Percentiles rank a stretch among this genome's conserved stretches.
These are phyloP conservation scores for Akanthomyces lecanii DNA, from an alignment of 2,329 filamentous ascomycete genomes.

Conservation along the genomic window DNA sequence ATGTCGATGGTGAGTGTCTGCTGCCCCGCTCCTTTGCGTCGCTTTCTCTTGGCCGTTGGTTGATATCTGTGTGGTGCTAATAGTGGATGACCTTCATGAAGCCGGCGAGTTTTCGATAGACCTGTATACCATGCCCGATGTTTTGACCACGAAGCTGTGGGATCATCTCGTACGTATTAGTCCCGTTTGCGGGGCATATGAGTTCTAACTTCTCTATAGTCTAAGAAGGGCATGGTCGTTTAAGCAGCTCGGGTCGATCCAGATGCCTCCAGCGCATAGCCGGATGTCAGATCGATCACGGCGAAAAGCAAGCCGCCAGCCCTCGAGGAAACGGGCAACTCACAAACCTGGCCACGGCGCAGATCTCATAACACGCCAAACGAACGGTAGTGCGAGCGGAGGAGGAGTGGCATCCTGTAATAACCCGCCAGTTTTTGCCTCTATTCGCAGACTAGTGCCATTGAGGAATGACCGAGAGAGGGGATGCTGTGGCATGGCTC, in stretches of 20 bases:
- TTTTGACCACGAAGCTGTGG: conserved; percentile 89
- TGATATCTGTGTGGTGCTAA: conserved; percentile 26
- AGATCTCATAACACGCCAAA: background rate
- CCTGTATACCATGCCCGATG: conserved; percentile 91
- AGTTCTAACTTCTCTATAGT: conserved; percentile 23
- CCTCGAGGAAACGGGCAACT: background rate
- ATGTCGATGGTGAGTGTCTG: conserved; percentile 74
- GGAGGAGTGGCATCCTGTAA: background rate
- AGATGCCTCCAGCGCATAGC: background rate
- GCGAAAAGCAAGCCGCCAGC: background rate
- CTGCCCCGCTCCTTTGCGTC: conserved; percentile 15
- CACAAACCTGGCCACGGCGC: background rate
- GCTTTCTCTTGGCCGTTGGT: conserved; percentile 21
- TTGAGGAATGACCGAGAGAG: background rate
- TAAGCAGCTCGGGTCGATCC: conserved; percentile 6
- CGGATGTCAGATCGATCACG: background rate
- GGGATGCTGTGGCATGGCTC: background rate
- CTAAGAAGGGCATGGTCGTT: conserved; percentile 40
- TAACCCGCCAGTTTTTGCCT: background rate
- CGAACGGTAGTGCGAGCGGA: background rate
- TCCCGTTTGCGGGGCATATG: background rate
- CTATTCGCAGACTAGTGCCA: background rate
- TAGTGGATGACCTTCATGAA: conserved; percentile 36
- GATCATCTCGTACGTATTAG: conserved; percentile 62
- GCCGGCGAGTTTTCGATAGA: conserved; percentile 98